Evolutionary conservation across 1,284 basidiomycete genomes (phyloP).

Genomic region (Tilletia setariae): DNA sequence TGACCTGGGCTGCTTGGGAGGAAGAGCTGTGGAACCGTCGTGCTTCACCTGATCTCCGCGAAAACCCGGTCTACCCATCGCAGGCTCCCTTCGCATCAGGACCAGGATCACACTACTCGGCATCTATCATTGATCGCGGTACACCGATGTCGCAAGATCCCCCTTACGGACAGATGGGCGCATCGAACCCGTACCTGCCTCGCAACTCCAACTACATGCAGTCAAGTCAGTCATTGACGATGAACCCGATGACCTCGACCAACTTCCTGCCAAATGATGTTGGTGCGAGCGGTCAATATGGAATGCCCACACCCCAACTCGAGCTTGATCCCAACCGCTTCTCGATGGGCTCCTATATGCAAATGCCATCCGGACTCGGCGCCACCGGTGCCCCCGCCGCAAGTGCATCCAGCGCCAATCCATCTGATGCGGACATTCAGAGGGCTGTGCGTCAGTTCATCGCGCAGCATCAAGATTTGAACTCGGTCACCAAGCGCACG

Average conservation of each 20-base stretch:
- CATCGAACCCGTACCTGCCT: not conserved
- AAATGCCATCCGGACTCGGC: not conserved
- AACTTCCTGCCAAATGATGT: constrained; percentile 8
- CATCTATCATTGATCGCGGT: not conserved
- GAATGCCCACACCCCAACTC: constrained; percentile 6
- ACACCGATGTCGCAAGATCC: constrained; percentile 6
- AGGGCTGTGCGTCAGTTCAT: constrained; percentile 42
- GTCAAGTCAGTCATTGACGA: constrained; percentile 5
- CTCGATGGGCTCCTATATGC: constrained; percentile 1
- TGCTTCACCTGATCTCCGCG: not conserved
- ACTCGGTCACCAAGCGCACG: constrained; percentile 50
- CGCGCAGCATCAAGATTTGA: constrained; percentile 49
- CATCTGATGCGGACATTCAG: constrained; percentile 41
- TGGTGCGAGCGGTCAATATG: constrained; percentile 8
- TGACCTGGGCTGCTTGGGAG: constrained; percentile 93
- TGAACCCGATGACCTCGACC: not conserved
- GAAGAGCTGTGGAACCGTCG: constrained; percentile 67
- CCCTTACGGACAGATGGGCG: not conserved
- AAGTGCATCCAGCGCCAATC: not conserved
- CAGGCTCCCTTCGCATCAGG: constrained; percentile 1
- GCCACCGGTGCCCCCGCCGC: not conserved
- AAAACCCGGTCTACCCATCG: constrained; percentile 9
- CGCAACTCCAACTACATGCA: not conserved
- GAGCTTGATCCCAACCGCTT: constrained; percentile 10
- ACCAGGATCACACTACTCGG: not conserved